Percentiles rank a stretch among this genome's conserved stretches.
phyloP scores from a whole-genome alignment of 768 basidiomycete genomes.

The Serendipita sp. region DNA sequence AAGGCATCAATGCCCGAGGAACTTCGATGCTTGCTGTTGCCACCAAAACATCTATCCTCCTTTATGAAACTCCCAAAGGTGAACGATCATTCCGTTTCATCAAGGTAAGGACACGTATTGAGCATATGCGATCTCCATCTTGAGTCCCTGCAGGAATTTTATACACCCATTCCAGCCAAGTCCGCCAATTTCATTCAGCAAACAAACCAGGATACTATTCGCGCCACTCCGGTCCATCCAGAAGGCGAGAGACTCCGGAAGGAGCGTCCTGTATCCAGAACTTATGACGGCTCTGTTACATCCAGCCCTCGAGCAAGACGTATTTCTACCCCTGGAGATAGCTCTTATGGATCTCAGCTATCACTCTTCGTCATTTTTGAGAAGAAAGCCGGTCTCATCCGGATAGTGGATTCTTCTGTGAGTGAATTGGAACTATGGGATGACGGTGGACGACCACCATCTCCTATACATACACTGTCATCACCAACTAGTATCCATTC shows the following conservation, averaged over 20 bases:
- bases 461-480: conserved; percentile 6
- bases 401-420: conserved; percentile 63
- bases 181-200: conserved; percentile 40
- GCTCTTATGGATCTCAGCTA: conserved; percentile 48
- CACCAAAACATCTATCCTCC: conserved; percentile 50
- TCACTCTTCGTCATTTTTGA: conserved; percentile 73
- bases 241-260: background rate
- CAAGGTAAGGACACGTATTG: conserved; percentile 33
- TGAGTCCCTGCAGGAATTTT: conserved; percentile 51
- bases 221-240: background rate
- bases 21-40: conserved; percentile 53
- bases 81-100: conserved; percentile 71
- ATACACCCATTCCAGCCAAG: conserved; percentile 56
- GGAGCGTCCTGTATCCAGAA: background rate
- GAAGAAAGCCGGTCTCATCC: conserved; percentile 75
- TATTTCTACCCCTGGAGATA: conserved; percentile 14
- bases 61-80: conserved; percentile 70
- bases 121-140: background rate
- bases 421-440: conserved; percentile 50
- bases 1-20: conserved; percentile 29
- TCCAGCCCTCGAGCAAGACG: conserved; percentile 44
- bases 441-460: conserved; percentile 6
- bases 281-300: background rate
- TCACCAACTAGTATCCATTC: conserved; percentile 16
- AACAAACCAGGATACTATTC: conserved; percentile 2